A percentile compares a stretch with the other conserved stretches of the same genome.
These are phyloP conservation scores for Silene coronaria DNA, from an alignment of 179 eudicot species.

Conservation along the genomic window DNA sequence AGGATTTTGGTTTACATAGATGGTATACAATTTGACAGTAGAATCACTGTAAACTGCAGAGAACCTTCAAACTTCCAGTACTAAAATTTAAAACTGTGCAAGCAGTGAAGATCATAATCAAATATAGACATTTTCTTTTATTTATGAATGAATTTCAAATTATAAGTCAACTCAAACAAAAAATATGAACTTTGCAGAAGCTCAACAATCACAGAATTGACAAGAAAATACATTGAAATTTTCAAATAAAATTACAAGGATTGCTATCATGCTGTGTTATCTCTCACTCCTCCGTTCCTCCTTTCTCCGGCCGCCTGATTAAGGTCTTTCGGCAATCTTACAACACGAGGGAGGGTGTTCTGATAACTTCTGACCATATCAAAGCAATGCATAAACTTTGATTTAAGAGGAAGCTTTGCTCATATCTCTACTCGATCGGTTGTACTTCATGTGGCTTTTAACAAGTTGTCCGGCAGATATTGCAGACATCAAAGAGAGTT, in stretches of 20 bases:
- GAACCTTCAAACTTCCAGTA: no score
- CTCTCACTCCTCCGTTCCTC: neutral
- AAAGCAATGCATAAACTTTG: neutral
- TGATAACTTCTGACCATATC: neutral
- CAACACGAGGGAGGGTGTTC: conserved; percentile 12
- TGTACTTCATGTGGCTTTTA: conserved; percentile 48
- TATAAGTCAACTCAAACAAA: conserved; percentile 18
- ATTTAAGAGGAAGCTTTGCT: conserved; percentile 26
- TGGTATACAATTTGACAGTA: no score
- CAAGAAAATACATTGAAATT: conserved; percentile 5
- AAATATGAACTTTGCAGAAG: conserved; percentile 23
- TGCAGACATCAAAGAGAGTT: conserved; percentile 47
- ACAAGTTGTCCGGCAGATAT: conserved; percentile 47
- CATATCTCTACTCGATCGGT: conserved; percentile 42
- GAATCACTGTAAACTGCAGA: no score
- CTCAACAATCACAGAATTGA: neutral
- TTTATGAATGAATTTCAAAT: conserved; percentile 27
- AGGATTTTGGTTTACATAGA: no score
- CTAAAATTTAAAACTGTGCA: no score
- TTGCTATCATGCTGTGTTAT: neutral
- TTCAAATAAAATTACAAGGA: conserved; percentile 16
- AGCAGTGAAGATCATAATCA: neutral
- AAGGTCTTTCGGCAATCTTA: neutral
- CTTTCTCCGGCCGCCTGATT: conserved; percentile 2
- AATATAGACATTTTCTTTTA: conserved; percentile 27